Conservation (phyloP, 305 asterid species). For the Fraxinus baroniana region DNA sequence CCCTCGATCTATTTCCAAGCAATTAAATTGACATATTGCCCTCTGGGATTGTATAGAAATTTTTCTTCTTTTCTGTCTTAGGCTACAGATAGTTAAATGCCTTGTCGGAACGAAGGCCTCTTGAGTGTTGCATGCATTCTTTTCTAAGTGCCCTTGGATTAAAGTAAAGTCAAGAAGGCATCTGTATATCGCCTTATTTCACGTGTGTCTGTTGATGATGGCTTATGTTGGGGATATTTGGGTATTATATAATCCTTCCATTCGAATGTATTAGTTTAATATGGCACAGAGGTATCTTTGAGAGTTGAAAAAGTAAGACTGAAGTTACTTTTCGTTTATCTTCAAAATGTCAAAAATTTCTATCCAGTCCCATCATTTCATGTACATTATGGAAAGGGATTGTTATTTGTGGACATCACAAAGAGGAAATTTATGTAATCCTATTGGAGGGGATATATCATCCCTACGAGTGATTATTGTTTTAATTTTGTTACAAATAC, state of each 20-base stretch:
- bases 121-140: background rate
- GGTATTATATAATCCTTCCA: background rate
- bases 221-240: background rate
- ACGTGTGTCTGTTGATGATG: background rate
- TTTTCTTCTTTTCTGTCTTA: background rate
- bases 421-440: background rate
- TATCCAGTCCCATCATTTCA: background rate
- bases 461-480: background rate
- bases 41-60: background rate
- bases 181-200: background rate
- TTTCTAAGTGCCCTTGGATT: background rate
- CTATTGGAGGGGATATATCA: background rate
- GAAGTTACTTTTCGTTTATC: background rate
- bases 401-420: background rate
- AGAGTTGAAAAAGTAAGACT: background rate
- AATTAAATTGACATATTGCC: background rate
- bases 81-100: background rate
- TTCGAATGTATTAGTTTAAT: background rate
- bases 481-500: background rate
- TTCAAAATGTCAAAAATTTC: background rate
- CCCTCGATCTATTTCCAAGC: background rate
- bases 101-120: background rate
- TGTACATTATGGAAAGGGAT: background rate
- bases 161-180: constrained; percentile 4
- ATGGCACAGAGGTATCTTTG: background rate